Conservation (phyloP, 805 yeast genomes). For the Kodamaea neixiangensis region DNA sequence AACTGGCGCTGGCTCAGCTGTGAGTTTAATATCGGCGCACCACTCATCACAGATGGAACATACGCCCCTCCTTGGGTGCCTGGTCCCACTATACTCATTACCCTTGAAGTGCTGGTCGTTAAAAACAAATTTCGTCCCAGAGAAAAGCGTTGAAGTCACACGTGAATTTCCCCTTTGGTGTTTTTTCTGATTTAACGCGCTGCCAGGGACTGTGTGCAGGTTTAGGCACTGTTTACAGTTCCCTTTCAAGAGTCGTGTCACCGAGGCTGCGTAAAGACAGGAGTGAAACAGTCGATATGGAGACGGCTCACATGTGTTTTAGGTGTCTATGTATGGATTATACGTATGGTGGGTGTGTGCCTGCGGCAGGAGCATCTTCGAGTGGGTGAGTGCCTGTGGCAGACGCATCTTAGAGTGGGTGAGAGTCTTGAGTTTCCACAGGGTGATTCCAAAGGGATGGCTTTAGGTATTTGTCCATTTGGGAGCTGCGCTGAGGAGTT, state of each 20-base stretch:
- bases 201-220: background rate
- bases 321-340: background rate
- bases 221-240: background rate
- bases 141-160: background rate
- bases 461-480: background rate
- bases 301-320: background rate
- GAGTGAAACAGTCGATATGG: background rate
- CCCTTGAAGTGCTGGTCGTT: background rate
- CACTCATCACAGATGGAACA: background rate
- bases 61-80: background rate
- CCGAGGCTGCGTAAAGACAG: background rate
- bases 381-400: background rate
- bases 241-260: background rate
- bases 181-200: constrained; percentile 2
- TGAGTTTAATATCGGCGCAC: background rate
- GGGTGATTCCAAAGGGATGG: too few species aligned
- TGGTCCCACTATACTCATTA: background rate
- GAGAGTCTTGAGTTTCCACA: too few species aligned
- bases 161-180: background rate
- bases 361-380: background rate
- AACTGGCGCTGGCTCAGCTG: background rate
- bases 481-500: too few species aligned
- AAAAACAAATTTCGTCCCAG: constrained; percentile 1
- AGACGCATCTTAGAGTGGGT: too few species aligned
- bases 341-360: background rate